Evolutionary conservation across 78 protist genomes (phyloP), one percentile per base, ranked within the genome.

Genomic region (Dictyostelium firmibasis): DNA sequence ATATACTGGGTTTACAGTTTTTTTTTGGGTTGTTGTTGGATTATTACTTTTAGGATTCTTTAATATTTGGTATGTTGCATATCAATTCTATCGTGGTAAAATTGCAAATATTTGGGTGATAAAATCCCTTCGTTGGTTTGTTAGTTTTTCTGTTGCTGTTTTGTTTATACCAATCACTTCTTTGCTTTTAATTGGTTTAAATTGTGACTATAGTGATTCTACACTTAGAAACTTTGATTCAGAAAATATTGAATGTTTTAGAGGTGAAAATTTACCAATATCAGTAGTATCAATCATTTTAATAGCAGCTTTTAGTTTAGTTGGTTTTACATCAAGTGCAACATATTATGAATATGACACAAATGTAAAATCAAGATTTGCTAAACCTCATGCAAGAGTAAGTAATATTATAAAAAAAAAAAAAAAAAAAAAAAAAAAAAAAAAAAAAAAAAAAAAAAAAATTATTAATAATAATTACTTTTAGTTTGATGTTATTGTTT

Each of bases 321-420:
- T 89, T 5, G 78, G 86, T 31, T 78, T 81, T 44, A 57, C 29
- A 0, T 50, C 77, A 20, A 23, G 43, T 33, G 36, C 84, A 29
- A 89, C 94, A 9, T 89, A 89, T 23, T 89, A 89, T 89, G 94
- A 89, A 81, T 81, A 67, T 67, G 94, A 89, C n/a, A 81, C 82
- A 10, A 67, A 35, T n/a, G 20, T 38, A 18, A 78, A 47, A n/a
- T 16, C 35, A 20, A 78, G 94, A 69, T 89, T 75, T 69, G 85
- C 94, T 4, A 89, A 89, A 69, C 94, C 94, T 43, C 94, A 89
- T 89, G 78, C 94, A n/a, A 89, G 94, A 89, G 93, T 87, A 87
- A 38, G 92, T 76, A 13, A 3, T 33, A 38, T 36, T n/a, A 67
- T 53, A 7, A 16, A 2, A 64, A 9, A 60, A 64, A 6, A 53